Percentiles rank a stretch among this genome's conserved stretches.
phyloP scores from a whole-genome alignment of 2,329 filamentous ascomycete genomes.

The Sporothrix luriei region DNA sequence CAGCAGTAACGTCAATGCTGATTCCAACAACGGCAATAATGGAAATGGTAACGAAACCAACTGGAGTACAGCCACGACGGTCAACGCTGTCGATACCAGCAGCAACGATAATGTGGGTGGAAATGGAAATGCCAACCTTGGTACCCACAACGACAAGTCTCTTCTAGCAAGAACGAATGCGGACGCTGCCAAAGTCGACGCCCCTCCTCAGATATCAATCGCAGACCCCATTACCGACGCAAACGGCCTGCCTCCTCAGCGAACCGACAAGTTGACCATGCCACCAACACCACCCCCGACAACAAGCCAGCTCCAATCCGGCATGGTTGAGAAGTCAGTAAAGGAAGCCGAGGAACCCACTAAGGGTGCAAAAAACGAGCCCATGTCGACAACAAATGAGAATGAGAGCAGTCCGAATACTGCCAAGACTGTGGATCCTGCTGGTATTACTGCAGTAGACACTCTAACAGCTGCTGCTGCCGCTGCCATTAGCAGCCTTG shows the following conservation, averaged over 20 bases:
- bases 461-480: background rate
- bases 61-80: background rate
- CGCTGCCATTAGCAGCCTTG: background rate
- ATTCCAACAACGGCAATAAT: background rate
- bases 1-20: background rate
- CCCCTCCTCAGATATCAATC: background rate
- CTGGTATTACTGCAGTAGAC: background rate
- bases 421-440: background rate
- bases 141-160: background rate
- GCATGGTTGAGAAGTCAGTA: background rate
- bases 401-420: background rate
- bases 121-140: background rate
- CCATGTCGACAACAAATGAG: background rate
- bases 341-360: background rate
- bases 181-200: background rate
- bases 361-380: background rate
- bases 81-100: background rate
- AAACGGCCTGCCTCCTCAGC: background rate
- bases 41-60: conserved; percentile 1
- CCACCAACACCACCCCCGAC: conserved; percentile 17
- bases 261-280: background rate
- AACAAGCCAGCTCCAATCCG: background rate
- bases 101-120: background rate
- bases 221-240: background rate
- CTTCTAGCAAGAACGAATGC: background rate